These are phyloP conservation scores for Grosmannia clavigera DNA, from an alignment of 2,329 filamentous ascomycete genomes.

Conservation along the genomic window DNA sequence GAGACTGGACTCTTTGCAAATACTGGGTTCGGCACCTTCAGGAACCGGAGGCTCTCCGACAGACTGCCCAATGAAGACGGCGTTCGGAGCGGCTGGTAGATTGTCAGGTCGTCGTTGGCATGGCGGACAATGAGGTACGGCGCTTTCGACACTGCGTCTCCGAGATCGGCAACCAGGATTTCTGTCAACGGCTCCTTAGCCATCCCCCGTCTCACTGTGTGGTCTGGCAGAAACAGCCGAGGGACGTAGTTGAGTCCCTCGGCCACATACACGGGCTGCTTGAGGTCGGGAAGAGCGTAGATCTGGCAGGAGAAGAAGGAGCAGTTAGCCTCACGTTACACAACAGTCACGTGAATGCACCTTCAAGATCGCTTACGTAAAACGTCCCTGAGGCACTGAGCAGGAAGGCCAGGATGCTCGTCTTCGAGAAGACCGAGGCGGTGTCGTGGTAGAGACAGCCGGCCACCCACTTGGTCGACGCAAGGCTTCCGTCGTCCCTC, in stretches of 20 bases:
- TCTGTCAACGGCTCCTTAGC: slow-evolving; percentile 65
- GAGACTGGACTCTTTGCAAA: slow-evolving; percentile 47
- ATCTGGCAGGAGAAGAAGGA: slow-evolving; percentile 35
- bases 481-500: slow-evolving; percentile 42
- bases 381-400: slow-evolving; percentile 64
- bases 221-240: slow-evolving; percentile 60
- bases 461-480: slow-evolving; percentile 61
- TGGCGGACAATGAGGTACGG: slow-evolving; percentile 78
- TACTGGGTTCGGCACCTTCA: slow-evolving; percentile 58
- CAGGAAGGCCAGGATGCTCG: slow-evolving; percentile 59
- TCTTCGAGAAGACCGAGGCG: slow-evolving; percentile 41
- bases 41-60: slow-evolving; percentile 51
- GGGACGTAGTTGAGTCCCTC: slow-evolving; percentile 70
- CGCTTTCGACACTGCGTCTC: slow-evolving; percentile 54
- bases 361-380: slow-evolving; percentile 41
- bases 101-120: slow-evolving; percentile 65
- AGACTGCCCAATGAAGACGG: slow-evolving; percentile 6
- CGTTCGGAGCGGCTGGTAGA: slow-evolving; percentile 69
- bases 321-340: neutral
- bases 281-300: slow-evolving; percentile 63
- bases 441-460: slow-evolving; percentile 72
- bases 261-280: slow-evolving; percentile 58
- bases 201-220: slow-evolving; percentile 55
- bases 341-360: neutral
- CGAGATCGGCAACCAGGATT: slow-evolving; percentile 72